These are phyloP conservation scores for Dactylellina haptotyla DNA, from an alignment of 2,329 filamentous ascomycete species.

Conservation along the genomic window DNA sequence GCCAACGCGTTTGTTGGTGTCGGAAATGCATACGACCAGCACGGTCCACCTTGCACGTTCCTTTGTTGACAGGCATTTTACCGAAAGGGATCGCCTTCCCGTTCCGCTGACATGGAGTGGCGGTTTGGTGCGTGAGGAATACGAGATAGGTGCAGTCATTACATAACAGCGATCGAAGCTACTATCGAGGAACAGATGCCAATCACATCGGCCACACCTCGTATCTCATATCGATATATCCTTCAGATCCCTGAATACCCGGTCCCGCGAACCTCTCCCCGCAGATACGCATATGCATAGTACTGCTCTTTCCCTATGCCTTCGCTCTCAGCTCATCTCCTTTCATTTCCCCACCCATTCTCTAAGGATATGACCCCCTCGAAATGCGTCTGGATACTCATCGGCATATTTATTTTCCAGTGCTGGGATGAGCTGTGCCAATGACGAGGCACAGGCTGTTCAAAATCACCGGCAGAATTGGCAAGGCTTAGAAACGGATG, in stretches of 20 bases:
- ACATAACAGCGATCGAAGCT: slow-evolving; percentile 11
- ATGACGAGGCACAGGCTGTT: background rate
- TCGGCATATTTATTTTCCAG: slow-evolving; percentile 1
- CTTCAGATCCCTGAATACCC: slow-evolving; percentile 10
- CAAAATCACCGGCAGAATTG: background rate
- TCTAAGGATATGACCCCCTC: too few relatives aligned
- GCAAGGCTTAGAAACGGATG: background rate
- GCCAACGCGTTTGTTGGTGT: too few relatives aligned
- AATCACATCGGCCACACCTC: background rate
- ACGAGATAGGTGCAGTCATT: slow-evolving; percentile 26
- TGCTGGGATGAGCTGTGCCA: background rate
- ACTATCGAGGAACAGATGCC: background rate
- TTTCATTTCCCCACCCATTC: too few relatives aligned
- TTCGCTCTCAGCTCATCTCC: background rate
- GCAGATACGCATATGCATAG: background rate
- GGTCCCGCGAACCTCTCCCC: slow-evolving; percentile 6
- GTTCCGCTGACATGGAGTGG: slow-evolving; percentile 35
- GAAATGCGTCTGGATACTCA: too few relatives aligned
- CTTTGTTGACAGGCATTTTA: slow-evolving; percentile 11
- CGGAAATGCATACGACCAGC: too few relatives aligned
- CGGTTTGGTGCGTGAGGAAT: slow-evolving; percentile 11
- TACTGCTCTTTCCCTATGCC: background rate
- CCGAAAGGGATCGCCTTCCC: slow-evolving; percentile 35
- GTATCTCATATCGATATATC: background rate
- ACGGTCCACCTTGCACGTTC: too few relatives aligned